phyloP scores from a whole-genome alignment of 1,139 yeast genomes.

The Yamadazyma sp. region DNA sequence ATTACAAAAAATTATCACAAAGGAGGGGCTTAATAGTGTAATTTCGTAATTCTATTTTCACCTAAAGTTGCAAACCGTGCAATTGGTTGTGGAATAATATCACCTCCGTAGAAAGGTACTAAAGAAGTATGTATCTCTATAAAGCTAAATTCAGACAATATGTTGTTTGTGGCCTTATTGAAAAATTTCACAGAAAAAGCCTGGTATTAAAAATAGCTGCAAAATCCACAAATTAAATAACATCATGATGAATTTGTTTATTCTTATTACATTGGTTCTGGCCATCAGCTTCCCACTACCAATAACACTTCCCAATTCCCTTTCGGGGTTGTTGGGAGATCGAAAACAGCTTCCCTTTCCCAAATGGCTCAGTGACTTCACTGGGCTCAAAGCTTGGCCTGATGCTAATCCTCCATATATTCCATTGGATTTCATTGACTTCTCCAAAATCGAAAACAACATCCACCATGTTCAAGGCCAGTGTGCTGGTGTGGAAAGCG shows the following conservation, averaged over 20 bases:
- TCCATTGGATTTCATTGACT: conserved; percentile 69
- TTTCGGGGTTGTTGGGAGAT: neutral
- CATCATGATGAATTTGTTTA: neutral
- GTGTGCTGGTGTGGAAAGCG: conserved; percentile 47
- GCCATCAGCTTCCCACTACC: conserved; percentile 10
- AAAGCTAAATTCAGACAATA: too few species aligned
- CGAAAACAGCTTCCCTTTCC: conserved; percentile 56
- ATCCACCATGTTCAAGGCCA: conserved; percentile 57
- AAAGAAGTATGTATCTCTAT: too few species aligned
- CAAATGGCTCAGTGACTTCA: conserved; percentile 70
- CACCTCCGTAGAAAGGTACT: too few species aligned
- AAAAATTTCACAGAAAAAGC: neutral
- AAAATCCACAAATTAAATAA: conserved; percentile 1
- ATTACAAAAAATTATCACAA: too few species aligned
- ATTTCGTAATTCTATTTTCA: too few species aligned
- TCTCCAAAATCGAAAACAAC: conserved; percentile 45
- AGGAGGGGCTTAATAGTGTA: too few species aligned
- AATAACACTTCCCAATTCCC: neutral
- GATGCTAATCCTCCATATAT: conserved; percentile 83
- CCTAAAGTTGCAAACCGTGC: too few species aligned
- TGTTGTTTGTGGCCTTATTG: neutral
- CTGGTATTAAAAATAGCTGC: conserved; percentile 1
- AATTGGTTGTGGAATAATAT: too few species aligned
- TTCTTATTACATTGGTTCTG: conserved; percentile 5
- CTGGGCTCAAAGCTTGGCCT: conserved; percentile 81